A percentile compares a stretch with the other conserved stretches of the same genome.
These are phyloP conservation scores for Tetracladium marchalianum DNA, from an alignment of 495 filamentous ascomycete species.

Conservation along the genomic window DNA sequence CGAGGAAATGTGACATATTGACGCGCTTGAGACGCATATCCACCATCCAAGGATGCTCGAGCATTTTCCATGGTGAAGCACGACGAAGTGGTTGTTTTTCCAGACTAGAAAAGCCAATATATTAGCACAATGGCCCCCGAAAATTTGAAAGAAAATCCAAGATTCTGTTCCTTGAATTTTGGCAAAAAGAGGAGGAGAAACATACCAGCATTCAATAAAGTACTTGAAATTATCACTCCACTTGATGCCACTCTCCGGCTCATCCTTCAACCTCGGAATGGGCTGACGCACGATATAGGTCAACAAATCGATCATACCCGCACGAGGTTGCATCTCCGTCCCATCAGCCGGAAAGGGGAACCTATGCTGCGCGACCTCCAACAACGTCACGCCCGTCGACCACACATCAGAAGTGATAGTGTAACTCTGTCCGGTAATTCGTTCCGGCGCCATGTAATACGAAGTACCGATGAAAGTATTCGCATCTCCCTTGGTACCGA, in stretches of 20 bases:
- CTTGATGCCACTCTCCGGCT: slow-evolving; percentile 66
- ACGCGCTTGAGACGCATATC: slow-evolving; percentile 94
- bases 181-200: slow-evolving; percentile 19
- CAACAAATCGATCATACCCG: slow-evolving; percentile 85
- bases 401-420: slow-evolving; percentile 98
- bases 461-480: slow-evolving; percentile 98
- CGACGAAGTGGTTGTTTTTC: slow-evolving; percentile 85
- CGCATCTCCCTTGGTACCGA: slow-evolving; percentile 95
- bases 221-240: slow-evolving; percentile 98
- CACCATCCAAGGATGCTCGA: slow-evolving; percentile 96
- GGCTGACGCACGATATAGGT: slow-evolving; percentile 96
- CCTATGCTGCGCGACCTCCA: slow-evolving; percentile 94
- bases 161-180: slow-evolving; percentile 6
- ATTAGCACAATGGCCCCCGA: background rate
- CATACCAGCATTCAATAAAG: slow-evolving; percentile 98
- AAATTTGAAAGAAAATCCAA: background rate
- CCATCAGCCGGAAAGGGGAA: slow-evolving; percentile 97
- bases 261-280: slow-evolving; percentile 93
- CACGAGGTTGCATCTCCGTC: slow-evolving; percentile 76
- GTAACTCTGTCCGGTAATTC: slow-evolving; percentile 93
- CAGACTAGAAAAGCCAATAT: slow-evolving; percentile 43
- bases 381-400: slow-evolving; percentile 89
- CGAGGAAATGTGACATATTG: slow-evolving; percentile 88
- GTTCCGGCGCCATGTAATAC: slow-evolving; percentile 98
- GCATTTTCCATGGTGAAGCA: slow-evolving; percentile 95